Percentiles rank a stretch among this genome's conserved stretches.
phyloP scores from a whole-genome alignment of 495 filamentous ascomycete genomes.

The Podospora pseudoanserina region DNA sequence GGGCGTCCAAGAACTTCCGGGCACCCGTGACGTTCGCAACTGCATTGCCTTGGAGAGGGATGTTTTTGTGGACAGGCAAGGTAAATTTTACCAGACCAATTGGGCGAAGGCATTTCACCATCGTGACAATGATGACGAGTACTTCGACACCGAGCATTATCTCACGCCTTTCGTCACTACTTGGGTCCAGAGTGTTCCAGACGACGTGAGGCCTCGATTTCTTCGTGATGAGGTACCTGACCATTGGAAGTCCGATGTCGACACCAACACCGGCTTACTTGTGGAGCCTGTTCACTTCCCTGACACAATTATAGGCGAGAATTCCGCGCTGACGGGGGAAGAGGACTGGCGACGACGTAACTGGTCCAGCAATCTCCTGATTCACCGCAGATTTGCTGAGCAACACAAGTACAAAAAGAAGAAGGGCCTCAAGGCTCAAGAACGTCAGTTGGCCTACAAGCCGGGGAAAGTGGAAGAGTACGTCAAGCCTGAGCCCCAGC shows the following conservation, averaged over 20 bases:
- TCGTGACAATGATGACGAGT: slow-evolving; percentile 12
- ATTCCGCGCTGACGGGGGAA: background rate
- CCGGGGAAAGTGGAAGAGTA: background rate
- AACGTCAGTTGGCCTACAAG: background rate
- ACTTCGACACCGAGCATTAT: slow-evolving; percentile 1
- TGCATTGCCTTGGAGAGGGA: slow-evolving; percentile 16
- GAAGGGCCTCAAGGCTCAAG: background rate
- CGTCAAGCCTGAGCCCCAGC: background rate
- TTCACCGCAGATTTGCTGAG: background rate
- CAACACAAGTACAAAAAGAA: background rate
- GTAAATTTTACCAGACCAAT: slow-evolving; percentile 9
- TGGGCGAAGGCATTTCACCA: background rate
- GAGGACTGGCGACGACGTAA: slow-evolving; percentile 21
- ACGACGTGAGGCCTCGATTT: slow-evolving; percentile 16
- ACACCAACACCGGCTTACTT: slow-evolving; percentile 31
- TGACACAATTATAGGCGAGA: slow-evolving; percentile 17
- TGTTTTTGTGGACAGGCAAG: slow-evolving; percentile 2
- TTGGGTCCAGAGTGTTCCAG: slow-evolving; percentile 15
- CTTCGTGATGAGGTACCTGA: slow-evolving; percentile 4
- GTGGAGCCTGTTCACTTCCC: slow-evolving; percentile 26
- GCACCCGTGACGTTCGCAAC: slow-evolving; percentile 20
- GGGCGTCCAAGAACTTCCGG: background rate
- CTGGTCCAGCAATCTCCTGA: slow-evolving; percentile 17
- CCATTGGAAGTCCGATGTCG: slow-evolving; percentile 32
- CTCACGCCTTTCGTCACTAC: slow-evolving; percentile 10